These are phyloP conservation scores for Cyclotella baltica DNA, from an alignment of 108 stramenopile species.

Conservation along the genomic window DNA sequence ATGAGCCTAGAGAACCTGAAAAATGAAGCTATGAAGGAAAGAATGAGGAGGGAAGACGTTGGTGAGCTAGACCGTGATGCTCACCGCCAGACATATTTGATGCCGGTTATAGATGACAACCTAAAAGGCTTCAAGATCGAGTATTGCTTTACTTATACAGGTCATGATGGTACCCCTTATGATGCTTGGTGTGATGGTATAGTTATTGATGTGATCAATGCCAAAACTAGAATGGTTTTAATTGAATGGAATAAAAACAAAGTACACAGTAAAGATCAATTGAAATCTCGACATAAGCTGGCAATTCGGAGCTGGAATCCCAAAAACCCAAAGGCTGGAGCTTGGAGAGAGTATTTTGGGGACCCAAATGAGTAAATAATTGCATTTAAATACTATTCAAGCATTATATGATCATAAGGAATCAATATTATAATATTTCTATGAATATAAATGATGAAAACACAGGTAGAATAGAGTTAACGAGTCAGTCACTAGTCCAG, in stretches of 20 bases:
- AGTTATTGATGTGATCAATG: background rate
- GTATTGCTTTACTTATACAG: background rate
- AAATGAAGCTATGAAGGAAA: background rate
- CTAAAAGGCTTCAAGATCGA: background rate
- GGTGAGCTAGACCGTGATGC: background rate
- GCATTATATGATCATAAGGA: background rate
- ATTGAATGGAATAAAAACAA: constrained; percentile 3
- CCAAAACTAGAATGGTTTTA: background rate
- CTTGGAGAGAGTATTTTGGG: constrained; percentile 1
- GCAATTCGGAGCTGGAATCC: constrained; percentile 1
- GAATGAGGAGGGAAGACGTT: background rate
- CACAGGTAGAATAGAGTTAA: background rate
- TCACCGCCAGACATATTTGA: background rate
- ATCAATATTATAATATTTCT: background rate
- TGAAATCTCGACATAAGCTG: background rate
- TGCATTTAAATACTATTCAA: background rate
- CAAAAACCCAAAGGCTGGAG: background rate
- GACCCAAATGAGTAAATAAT: background rate
- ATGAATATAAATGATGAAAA: too few relatives aligned
- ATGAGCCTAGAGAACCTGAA: background rate
- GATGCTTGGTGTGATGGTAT: constrained; percentile 5
- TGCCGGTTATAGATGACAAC: background rate
- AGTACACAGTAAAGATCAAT: background rate
- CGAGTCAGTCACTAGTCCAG: background rate
- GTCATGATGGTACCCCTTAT: background rate